Evolutionary conservation across 495 filamentous ascomycete species (phyloP), one percentile per base, ranked within the genome.

Genomic region (Delitschia confertaspora): DNA sequence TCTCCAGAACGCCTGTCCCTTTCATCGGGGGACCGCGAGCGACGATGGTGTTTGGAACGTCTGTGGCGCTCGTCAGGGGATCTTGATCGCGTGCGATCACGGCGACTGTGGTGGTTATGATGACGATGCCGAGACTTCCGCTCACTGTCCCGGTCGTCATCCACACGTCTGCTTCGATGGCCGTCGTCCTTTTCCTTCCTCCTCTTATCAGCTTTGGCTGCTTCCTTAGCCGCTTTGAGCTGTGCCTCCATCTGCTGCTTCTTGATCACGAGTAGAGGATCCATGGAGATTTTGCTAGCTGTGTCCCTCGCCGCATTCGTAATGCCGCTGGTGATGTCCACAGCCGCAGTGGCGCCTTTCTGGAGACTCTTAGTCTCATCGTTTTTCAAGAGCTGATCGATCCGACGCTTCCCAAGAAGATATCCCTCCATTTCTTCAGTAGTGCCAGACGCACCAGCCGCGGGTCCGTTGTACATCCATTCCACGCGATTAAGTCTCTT

Each of bases 381-480:
- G 20, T n/a, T 38, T 41, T 94, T 73, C n/a, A 96, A 63, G 4
- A 83, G 73, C 2, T 66, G 65, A 66, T 95, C 88, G 55, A 98
- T 85, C 7, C 91, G 73, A 33, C 91, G 70, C 66, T 95, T 96
- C 9, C 91, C 91, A 11, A 98, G 71, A 5, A 98, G 64, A 58
- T 93, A 96, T 6, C 83, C 86, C 55, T 98, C 91, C 74, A 83
- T 87, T 63, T 96, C 93, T 60, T 94, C 88, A 0, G 80, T 82
- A 43, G 85, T 86, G 34, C 87, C 85, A 16, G 71, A 74, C 51
- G 82, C 79, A 19, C 83, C 85, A 51, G 75, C 79, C 25, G 82
- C 80, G 6, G 91, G 87, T 1, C 88, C 91, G 52, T 78, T 70
- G 65, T 98, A 98, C 85, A 98, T 94, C 84, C 93, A 98, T 56